Percentiles rank a stretch among this genome's conserved stretches.
Conservation (phyloP, 129 eudicot genomes). For the Saposhnikovia divaricata region DNA sequence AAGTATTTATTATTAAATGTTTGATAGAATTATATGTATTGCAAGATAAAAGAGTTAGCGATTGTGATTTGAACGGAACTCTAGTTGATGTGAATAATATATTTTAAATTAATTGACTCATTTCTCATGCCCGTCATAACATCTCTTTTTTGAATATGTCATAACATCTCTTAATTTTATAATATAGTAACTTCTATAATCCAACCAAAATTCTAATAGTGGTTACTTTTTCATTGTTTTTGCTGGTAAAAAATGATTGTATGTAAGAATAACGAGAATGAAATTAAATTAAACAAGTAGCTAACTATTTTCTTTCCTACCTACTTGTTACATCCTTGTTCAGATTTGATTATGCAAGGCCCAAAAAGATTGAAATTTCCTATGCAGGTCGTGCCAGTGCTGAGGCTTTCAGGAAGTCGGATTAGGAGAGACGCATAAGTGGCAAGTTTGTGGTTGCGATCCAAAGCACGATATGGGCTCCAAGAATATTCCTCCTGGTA, state of each 20-base stretch:
- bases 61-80: no score
- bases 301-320: slow-evolving; percentile 7
- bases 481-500: slow-evolving; percentile 41
- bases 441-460: slow-evolving; percentile 22
- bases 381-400: not conserved
- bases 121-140: not conserved
- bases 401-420: not conserved
- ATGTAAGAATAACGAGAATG: not conserved
- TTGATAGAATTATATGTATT: no score
- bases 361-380: not conserved
- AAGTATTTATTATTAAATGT: no score
- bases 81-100: no score
- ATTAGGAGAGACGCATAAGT: slow-evolving; percentile 11
- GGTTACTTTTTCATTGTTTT: not conserved
- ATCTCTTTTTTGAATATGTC: no score
- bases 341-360: not conserved
- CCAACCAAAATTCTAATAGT: not conserved
- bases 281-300: not conserved
- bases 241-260: not conserved
- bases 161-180: not conserved
- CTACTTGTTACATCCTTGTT: not conserved
- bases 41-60: no score
- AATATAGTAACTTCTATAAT: not conserved
- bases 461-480: slow-evolving; percentile 53
- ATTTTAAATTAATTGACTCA: no score